Evolutionary conservation across 164 flowering plant species (phyloP).

Genomic region (Nymphaea colorata): DNA sequence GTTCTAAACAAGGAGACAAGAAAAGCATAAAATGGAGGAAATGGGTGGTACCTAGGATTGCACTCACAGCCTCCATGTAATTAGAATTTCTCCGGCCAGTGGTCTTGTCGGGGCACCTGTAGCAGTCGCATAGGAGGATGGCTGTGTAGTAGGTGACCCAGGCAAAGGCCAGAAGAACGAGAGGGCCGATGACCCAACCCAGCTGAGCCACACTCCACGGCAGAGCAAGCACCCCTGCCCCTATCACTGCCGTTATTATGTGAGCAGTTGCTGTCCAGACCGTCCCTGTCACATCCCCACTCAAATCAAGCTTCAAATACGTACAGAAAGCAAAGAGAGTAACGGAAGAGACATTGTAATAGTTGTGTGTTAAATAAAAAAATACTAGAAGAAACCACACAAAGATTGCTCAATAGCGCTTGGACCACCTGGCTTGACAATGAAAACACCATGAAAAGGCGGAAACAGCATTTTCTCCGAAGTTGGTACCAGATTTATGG

Average conservation of each 20-base stretch:
- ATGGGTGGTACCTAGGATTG: background rate
- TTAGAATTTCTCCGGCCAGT: background rate
- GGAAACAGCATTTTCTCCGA: too few relatives aligned
- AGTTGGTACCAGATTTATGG: too few relatives aligned
- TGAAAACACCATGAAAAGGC: too few relatives aligned
- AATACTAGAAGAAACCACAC: too few relatives aligned
- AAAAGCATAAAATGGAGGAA: background rate
- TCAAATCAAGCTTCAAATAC: background rate
- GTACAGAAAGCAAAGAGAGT: too few relatives aligned
- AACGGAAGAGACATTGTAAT: too few relatives aligned
- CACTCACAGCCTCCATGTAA: constrained; percentile 1
- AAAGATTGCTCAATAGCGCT: too few relatives aligned
- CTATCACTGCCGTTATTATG: constrained; percentile 1
- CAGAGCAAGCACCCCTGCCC: background rate
- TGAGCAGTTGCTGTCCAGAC: constrained; percentile 3
- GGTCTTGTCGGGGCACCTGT: background rate
- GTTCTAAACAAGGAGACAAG: too few relatives aligned
- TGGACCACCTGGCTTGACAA: too few relatives aligned
- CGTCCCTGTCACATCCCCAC: background rate
- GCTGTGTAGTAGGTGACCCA: background rate
- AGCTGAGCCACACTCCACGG: constrained; percentile 2
- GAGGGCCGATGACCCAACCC: background rate
- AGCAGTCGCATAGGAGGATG: constrained; percentile 1
- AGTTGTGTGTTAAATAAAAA: too few relatives aligned
- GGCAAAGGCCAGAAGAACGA: background rate